Conservation (phyloP, 2,329 filamentous ascomycete genomes). For the Phialophora macrospora region DNA sequence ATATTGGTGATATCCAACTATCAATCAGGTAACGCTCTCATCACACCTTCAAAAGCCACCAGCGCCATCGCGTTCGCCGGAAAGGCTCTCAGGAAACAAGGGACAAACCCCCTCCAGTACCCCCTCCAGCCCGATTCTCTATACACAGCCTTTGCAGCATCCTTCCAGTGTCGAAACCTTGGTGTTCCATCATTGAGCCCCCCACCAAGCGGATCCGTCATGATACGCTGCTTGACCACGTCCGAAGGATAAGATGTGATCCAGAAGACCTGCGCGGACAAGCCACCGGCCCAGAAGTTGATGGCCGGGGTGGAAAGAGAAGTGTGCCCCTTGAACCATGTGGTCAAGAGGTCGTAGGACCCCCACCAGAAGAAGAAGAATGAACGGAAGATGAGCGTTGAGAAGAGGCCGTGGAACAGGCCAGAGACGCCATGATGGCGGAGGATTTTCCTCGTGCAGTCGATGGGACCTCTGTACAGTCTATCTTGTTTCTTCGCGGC, state of each 20-base stretch:
- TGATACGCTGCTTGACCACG: slow-evolving; percentile 93
- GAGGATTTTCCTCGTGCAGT: slow-evolving; percentile 71
- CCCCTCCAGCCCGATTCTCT: slow-evolving; percentile 75
- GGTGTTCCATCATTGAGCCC: slow-evolving; percentile 68
- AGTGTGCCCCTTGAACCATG: slow-evolving; percentile 69
- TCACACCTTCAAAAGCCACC: slow-evolving; percentile 89
- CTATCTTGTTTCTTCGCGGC: slow-evolving; percentile 75
- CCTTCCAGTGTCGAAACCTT: slow-evolving; percentile 75
- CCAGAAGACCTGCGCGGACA: slow-evolving; percentile 96
- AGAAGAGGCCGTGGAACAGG: slow-evolving; percentile 81
- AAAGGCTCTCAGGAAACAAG: slow-evolving; percentile 91
- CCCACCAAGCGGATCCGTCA: slow-evolving; percentile 88
- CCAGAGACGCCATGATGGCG: slow-evolving; percentile 73
- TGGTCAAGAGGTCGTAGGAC: slow-evolving; percentile 85
- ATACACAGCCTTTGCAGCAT: slow-evolving; percentile 78
- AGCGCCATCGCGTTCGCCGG: slow-evolving; percentile 94
- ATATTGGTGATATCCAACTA: neutral
- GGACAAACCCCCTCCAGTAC: slow-evolving; percentile 91
- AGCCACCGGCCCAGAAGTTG: slow-evolving; percentile 96
- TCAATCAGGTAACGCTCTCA: slow-evolving; percentile 62
- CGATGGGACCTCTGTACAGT: slow-evolving; percentile 83
- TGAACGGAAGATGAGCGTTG: slow-evolving; percentile 84
- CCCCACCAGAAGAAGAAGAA: slow-evolving; percentile 99
- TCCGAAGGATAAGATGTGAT: slow-evolving; percentile 88
- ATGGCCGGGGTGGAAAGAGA: slow-evolving; percentile 74